Conservation (phyloP, 1,284 basidiomycete species). For the Entoloma clypeatum region DNA sequence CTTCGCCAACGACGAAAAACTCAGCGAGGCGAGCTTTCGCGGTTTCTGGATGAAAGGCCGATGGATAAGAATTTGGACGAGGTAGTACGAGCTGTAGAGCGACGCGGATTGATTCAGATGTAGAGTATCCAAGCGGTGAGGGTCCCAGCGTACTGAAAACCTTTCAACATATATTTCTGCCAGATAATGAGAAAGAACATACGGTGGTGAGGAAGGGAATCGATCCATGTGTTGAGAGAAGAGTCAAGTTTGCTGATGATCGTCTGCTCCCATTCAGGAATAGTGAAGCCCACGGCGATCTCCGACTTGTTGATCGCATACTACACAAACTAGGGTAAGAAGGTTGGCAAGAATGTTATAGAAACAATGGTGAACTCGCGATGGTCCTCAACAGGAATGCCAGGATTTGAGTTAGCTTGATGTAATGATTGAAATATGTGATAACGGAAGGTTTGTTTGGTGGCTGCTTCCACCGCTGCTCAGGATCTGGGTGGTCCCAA, state of each 20-base stretch:
- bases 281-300: conserved; percentile 46
- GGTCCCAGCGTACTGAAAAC: conserved; percentile 68
- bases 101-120: conserved; percentile 72
- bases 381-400: conserved; percentile 52
- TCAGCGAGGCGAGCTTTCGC: conserved; percentile 48
- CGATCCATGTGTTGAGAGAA: conserved; percentile 63
- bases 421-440: conserved; percentile 46
- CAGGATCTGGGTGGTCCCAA: conserved; percentile 47
- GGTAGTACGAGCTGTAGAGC: conserved; percentile 68
- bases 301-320: conserved; percentile 50
- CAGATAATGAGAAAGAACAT: conserved; percentile 20
- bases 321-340: conserved; percentile 17
- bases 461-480: conserved; percentile 46
- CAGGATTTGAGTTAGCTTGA: conserved; percentile 57
- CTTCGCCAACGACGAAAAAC: conserved; percentile 75
- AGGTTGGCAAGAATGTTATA: background rate
- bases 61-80: conserved; percentile 75
- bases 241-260: conserved; percentile 63
- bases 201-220: conserved; percentile 52
- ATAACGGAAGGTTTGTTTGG: conserved; percentile 43
- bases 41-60: conserved; percentile 78
- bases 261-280: conserved; percentile 44
- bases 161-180: background rate
- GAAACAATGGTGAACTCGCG: conserved; percentile 14
- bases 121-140: conserved; percentile 48